Percentiles rank a stretch among this genome's conserved stretches.
Evolutionary conservation across 2,329 filamentous ascomycete species (phyloP).

Genomic region (Penicillium sp.): DNA sequence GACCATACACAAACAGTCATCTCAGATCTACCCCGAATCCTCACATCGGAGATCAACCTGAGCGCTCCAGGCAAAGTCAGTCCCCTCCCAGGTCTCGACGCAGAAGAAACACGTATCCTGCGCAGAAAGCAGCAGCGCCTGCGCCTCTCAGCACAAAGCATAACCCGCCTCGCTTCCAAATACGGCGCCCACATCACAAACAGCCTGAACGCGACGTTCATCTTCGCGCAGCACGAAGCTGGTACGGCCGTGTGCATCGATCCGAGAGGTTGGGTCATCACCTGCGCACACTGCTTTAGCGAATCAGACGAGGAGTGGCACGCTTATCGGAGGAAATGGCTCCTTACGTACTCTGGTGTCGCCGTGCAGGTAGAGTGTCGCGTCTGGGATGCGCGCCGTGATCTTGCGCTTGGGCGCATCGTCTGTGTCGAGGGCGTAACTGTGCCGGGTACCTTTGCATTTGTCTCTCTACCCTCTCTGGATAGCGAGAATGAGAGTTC

Average conservation of each 20-base stretch:
- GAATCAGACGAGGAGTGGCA: conserved; percentile 41
- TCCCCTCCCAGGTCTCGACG: neutral
- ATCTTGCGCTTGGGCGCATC: conserved; percentile 55
- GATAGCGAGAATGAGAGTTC: neutral
- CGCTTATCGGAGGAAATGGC: conserved; percentile 38
- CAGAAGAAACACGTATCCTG: neutral
- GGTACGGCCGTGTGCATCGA: conserved; percentile 58
- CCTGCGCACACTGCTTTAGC: conserved; percentile 58
- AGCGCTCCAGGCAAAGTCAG: neutral
- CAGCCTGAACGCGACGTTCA: conserved; percentile 31
- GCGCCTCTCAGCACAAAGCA: neutral
- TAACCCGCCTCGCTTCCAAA: neutral
- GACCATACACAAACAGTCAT: neutral
- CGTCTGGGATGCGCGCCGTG: conserved; percentile 50
- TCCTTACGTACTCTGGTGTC: conserved; percentile 50
- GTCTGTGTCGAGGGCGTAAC: conserved; percentile 33
- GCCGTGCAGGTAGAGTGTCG: conserved; percentile 47
- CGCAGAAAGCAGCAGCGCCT: conserved; percentile 8
- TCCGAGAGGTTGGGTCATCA: conserved; percentile 51
- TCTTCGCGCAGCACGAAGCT: conserved; percentile 57
- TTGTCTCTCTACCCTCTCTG: neutral
- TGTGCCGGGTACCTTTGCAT: neutral
- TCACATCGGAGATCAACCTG: neutral
- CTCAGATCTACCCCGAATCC: neutral
- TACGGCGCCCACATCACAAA: conserved; percentile 1